Base-by-base conservation (phyloP, 2,329 filamentous ascomycete genomes). In the Microthyrium microscopicum region DNA sequence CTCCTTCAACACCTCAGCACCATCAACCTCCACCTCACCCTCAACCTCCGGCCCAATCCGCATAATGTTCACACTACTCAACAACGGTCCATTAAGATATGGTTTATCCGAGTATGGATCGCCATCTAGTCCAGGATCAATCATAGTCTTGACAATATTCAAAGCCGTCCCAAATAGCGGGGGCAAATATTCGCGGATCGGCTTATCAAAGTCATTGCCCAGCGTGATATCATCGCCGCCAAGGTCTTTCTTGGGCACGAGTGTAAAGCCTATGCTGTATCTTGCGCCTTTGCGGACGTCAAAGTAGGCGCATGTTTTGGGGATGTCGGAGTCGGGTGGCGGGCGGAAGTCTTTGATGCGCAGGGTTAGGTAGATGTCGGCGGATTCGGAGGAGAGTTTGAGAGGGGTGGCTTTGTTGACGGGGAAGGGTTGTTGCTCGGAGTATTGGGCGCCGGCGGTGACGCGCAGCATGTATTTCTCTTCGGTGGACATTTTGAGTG, bases 121-220 rank as follows among this genome's bases (percentile, higher is more conserved):
- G 7, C 84, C 85, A 6, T 94, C 83, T 1, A 98, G 59, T 0
- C 84, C 82, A 0, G 87, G 87, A 49, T 98, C 87, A 31, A 95
- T 77, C 60, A 75, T 80, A 78, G 81, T 91, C 45, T 80, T 81
- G 19, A 92, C 81, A 27, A 93, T 76, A 33, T 73, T 75, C 55
- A 94, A 73, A 0, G 84, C 85, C 7, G 81, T 77, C 49, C 72
- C 73, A 55, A 93, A 92, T 0, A 87, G 84, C 0, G 82, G 81
- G 0, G 89, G 87, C 2, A 98, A 62, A 12, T 75, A 70, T 50
- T 93, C 78, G 20, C 83, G 71, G 44, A 98, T 89, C 0, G 89
- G 82, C 32, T 79, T 71, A 48, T 93, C 85, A 51, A 95, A 94
- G 61, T 94, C 84, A 53, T 95, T 95, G 26, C 87, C 89, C 46